Conservation (phyloP, 768 basidiomycete species). For the Leucocoprinus birnbaumii region DNA sequence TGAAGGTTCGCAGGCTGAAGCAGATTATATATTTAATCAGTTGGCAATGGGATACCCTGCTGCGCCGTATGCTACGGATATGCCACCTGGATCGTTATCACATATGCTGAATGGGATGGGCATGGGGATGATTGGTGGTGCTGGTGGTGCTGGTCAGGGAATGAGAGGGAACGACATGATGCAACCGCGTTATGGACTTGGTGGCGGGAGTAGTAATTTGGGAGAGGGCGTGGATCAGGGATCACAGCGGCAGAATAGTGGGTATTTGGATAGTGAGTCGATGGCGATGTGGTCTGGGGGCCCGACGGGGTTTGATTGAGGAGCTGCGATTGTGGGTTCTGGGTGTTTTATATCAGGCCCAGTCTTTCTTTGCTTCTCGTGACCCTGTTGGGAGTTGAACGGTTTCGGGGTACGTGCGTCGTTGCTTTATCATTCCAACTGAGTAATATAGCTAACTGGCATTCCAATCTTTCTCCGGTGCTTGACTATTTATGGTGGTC, state of each 20-base stretch:
- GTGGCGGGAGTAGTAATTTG: not conserved
- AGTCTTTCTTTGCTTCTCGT: too few species aligned
- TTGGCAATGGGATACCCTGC: constrained; percentile 10
- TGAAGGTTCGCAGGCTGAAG: not conserved
- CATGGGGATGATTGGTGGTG: constrained; percentile 1
- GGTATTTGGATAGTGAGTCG: constrained; percentile 41
- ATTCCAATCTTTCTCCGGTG: too few species aligned
- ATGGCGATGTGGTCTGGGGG: constrained; percentile 70
- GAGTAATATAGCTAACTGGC: too few species aligned
- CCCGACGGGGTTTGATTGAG: constrained; percentile 66
- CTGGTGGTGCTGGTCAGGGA: not conserved
- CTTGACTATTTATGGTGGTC: too few species aligned
- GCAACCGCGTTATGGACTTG: not conserved
- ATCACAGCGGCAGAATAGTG: constrained; percentile 12
- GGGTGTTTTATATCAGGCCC: too few species aligned
- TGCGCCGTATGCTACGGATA: not conserved
- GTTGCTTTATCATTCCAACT: too few species aligned
- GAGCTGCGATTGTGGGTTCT: constrained; percentile 7
- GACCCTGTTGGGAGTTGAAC: too few species aligned
- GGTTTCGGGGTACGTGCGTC: too few species aligned
- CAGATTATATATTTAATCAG: constrained; percentile 10
- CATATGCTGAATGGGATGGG: constrained; percentile 10
- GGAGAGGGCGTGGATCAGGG: not conserved
- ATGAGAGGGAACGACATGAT: not conserved
- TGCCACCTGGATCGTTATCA: not conserved